Evolutionary conservation across 2,329 filamentous ascomycete species (phyloP).

Genomic region (Phyllosticta citribraziliensis): DNA sequence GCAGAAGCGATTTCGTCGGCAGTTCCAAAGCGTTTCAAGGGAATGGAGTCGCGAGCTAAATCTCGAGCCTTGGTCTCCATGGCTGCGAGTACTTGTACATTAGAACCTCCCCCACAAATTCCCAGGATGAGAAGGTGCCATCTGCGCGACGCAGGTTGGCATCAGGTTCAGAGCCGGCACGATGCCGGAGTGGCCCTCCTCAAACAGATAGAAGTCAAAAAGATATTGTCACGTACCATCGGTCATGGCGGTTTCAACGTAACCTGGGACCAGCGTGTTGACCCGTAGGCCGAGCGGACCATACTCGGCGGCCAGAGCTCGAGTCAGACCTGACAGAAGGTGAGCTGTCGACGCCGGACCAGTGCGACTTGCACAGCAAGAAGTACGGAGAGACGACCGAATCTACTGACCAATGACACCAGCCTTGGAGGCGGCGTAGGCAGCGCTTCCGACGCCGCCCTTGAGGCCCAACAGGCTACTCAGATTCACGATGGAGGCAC

Average conservation of each 20-base stretch:
- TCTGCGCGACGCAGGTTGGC: not conserved
- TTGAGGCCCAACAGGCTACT: constrained; percentile 64
- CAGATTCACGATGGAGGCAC: constrained; percentile 63
- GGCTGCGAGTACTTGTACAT: constrained; percentile 23
- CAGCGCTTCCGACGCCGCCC: constrained; percentile 59
- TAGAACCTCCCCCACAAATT: constrained; percentile 3
- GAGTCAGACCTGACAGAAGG: constrained; percentile 49
- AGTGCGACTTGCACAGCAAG: not conserved
- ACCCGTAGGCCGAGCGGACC: constrained; percentile 56
- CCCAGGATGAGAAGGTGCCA: not conserved
- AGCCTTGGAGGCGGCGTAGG: constrained; percentile 73
- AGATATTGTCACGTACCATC: constrained; percentile 41
- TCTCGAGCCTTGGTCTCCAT: constrained; percentile 30
- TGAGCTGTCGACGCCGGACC: constrained; percentile 2
- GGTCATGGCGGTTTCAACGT: constrained; percentile 75
- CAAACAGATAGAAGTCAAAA: not conserved
- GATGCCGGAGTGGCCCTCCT: not conserved
- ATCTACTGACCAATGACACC: constrained; percentile 54
- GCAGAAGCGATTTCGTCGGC: constrained; percentile 71
- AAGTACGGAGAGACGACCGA: constrained; percentile 4
- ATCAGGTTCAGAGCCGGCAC: not conserved
- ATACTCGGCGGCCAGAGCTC: constrained; percentile 55
- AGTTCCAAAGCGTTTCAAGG: constrained; percentile 55
- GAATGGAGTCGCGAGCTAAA: constrained; percentile 45
- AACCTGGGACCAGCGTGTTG: constrained; percentile 75